These are phyloP conservation scores for Eutrema salsugineum DNA, from an alignment of 441 rosid species.

Conservation along the genomic window DNA sequence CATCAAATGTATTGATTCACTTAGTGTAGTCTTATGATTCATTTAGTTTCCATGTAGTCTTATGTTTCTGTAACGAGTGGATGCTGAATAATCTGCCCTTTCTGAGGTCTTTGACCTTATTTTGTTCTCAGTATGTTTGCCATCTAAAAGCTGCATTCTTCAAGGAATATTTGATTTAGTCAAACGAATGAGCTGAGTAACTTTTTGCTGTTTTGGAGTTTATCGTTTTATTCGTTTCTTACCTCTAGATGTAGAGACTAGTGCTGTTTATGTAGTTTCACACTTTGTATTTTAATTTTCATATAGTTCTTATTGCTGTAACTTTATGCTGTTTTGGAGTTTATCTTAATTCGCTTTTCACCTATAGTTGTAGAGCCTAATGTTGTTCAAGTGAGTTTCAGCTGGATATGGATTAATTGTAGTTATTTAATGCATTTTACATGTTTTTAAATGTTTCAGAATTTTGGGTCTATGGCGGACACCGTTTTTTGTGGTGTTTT, in stretches of 20 bases:
- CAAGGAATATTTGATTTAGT: not conserved
- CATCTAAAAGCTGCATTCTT: not conserved
- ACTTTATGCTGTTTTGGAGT: not conserved
- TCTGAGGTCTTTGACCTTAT: not conserved
- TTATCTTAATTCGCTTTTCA: not conserved
- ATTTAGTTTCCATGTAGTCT: not conserved
- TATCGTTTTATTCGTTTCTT: not conserved
- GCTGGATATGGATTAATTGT: not conserved
- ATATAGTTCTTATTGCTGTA: no score
- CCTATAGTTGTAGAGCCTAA: no score
- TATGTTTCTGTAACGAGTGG: not conserved
- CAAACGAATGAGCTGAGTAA: not conserved
- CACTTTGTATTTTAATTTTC: no score
- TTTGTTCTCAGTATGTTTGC: not conserved
- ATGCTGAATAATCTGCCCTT: not conserved
- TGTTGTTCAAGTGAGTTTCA: not conserved
- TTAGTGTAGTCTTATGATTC: no score
- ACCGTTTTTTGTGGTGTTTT: constrained; percentile 93
- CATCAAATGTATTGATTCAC: not conserved
- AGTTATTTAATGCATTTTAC: not conserved
- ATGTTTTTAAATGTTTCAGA: constrained; percentile 41
- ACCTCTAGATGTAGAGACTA: no score
- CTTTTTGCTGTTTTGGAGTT: not conserved
- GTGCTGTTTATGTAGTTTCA: not conserved
- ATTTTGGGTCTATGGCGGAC: constrained; percentile 78